Evolutionary conservation across 805 yeast species (phyloP).

Genomic region (Limtongia smithiae): DNA sequence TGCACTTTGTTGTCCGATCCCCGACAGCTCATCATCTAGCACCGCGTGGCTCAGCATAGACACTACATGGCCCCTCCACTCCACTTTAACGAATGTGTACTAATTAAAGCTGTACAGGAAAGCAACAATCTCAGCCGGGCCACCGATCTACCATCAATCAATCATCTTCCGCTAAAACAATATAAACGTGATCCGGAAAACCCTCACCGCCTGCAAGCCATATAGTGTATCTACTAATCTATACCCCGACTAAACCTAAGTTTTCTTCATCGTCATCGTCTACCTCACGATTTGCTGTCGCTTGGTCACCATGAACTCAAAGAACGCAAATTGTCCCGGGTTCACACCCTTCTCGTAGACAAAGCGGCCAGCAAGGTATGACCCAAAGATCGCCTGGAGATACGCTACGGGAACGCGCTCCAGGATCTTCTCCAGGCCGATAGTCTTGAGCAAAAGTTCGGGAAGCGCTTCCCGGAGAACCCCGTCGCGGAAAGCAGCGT

Average conservation of each 20-base stretch:
- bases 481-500: conserved; percentile 67
- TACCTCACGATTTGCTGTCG: conserved; percentile 1
- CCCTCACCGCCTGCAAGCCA: not conserved
- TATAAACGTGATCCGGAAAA: too few species aligned
- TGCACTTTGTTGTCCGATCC: too few species aligned
- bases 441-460: conserved; percentile 56
- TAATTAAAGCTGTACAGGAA: too few species aligned
- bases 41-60: too few species aligned
- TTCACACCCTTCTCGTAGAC: conserved; percentile 79
- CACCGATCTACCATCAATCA: too few species aligned
- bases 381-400: conserved; percentile 82
- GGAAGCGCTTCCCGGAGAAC: conserved; percentile 80
- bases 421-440: conserved; percentile 62
- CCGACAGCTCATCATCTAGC: too few species aligned
- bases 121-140: too few species aligned
- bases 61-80: too few species aligned
- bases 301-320: conserved; percentile 41
- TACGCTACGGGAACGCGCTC: conserved; percentile 82
- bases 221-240: too few species aligned
- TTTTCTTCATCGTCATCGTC: not conserved
- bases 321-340: conserved; percentile 59
- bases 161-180: too few species aligned
- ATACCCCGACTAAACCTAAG: not conserved
- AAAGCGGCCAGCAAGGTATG: conserved; percentile 76
- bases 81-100: too few species aligned